Conservation (phyloP, 768 basidiomycete species). For the Albatrellus ellisii region DNA sequence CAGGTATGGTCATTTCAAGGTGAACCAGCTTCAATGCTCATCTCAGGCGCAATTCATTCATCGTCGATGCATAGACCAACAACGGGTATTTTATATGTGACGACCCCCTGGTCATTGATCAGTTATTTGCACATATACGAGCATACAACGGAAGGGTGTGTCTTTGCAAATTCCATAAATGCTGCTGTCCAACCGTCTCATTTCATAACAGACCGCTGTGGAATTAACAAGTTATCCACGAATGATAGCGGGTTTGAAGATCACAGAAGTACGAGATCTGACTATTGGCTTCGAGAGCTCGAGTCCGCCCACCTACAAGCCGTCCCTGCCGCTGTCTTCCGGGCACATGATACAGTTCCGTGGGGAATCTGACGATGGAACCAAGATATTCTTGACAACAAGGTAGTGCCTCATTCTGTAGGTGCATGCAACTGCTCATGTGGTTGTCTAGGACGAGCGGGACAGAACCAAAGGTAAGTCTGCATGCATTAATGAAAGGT, state of each 20-base stretch:
- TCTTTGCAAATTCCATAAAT: not conserved
- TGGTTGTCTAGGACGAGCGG: constrained; percentile 54
- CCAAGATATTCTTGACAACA: constrained; percentile 52
- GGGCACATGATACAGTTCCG: constrained; percentile 83
- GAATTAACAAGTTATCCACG: constrained; percentile 37
- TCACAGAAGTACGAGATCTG: constrained; percentile 60
- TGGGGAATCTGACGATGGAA: constrained; percentile 28
- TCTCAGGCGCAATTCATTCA: not conserved
- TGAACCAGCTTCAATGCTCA: constrained; percentile 14
- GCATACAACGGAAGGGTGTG: constrained; percentile 32
- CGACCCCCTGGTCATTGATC: constrained; percentile 50
- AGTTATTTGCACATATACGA: constrained; percentile 57
- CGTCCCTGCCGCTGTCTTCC: constrained; percentile 55
- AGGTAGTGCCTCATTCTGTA: constrained; percentile 29
- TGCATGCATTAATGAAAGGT: not conserved
- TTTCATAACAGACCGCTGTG: constrained; percentile 8
- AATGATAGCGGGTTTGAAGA: constrained; percentile 42
- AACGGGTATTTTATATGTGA: constrained; percentile 76
- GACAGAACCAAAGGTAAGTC: constrained; percentile 73
- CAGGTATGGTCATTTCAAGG: constrained; percentile 75
- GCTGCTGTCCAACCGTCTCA: constrained; percentile 2
- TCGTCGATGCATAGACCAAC: constrained; percentile 39
- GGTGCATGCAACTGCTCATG: not conserved
- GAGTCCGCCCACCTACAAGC: constrained; percentile 51
- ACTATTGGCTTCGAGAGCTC: constrained; percentile 68